These are phyloP conservation scores for Aspergillus viridinutans DNA, from an alignment of 2,329 filamentous ascomycete species.

Conservation along the genomic window DNA sequence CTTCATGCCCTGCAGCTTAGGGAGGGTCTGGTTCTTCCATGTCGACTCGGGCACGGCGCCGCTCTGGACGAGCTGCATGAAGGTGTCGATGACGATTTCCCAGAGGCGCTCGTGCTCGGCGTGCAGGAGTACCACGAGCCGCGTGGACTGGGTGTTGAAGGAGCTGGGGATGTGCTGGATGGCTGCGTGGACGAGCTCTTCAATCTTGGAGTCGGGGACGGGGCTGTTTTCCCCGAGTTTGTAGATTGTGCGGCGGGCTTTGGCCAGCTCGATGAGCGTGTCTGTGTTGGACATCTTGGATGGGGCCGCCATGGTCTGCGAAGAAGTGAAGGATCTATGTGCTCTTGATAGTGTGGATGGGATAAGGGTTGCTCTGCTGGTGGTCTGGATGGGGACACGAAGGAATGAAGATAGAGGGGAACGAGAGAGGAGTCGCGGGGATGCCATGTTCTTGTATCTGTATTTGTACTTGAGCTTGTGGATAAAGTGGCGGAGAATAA, in stretches of 20 bases:
- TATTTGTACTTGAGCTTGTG: neutral
- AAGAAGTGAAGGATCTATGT: conserved; percentile 14
- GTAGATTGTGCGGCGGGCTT: conserved; percentile 36
- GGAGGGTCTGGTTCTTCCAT: conserved; percentile 49
- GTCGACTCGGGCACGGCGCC: conserved; percentile 45
- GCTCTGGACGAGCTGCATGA: conserved; percentile 65
- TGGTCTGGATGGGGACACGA: neutral
- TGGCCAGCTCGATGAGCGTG: conserved; percentile 27
- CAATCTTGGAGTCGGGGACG: conserved; percentile 33
- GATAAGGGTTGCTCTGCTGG: conserved; percentile 14
- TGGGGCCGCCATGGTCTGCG: conserved; percentile 1
- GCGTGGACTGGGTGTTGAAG: conserved; percentile 86
- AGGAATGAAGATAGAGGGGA: neutral
- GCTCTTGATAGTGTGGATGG: conserved; percentile 23
- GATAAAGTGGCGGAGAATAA: neutral
- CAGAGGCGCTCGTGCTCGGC: conserved; percentile 84
- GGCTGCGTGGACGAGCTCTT: conserved; percentile 40
- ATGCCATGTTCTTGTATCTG: neutral
- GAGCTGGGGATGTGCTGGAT: conserved; percentile 69
- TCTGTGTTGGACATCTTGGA: conserved; percentile 12
- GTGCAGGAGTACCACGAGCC: conserved; percentile 72
- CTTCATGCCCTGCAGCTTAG: conserved; percentile 58
- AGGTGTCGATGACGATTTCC: conserved; percentile 63
- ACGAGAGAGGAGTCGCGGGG: neutral
- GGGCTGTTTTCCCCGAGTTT: conserved; percentile 31